phyloP scores from a whole-genome alignment of 1,139 yeast species.

The Ogataea hybrid region DNA sequence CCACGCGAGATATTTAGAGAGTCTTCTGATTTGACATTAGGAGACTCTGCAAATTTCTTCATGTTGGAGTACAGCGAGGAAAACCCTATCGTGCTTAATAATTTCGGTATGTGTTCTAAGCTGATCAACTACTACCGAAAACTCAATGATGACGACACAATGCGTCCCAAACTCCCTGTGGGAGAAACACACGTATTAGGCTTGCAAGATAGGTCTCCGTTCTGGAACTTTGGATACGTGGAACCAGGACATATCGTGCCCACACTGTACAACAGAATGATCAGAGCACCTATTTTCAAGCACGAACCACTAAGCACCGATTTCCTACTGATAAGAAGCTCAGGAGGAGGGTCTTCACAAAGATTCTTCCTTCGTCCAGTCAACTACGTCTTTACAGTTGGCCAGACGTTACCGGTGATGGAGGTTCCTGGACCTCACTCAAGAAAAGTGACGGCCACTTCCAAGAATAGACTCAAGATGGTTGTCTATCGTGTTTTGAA shows the following conservation, averaged over 20 bases:
- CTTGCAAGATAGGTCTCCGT: conserved; percentile 93
- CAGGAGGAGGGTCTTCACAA: too few species aligned
- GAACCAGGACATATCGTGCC: conserved; percentile 95
- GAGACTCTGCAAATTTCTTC: conserved; percentile 63
- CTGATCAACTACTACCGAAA: conserved; percentile 91
- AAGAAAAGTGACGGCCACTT: too few species aligned
- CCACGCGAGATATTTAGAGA: too few species aligned
- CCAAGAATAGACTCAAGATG: too few species aligned
- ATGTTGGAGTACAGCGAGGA: conserved; percentile 91
- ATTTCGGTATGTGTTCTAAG: conserved; percentile 96
- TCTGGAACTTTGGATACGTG: conserved; percentile 98
- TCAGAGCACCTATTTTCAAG: conserved; percentile 89
- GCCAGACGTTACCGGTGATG: too few species aligned
- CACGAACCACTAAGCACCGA: conserved; percentile 82
- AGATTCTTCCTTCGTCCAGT: too few species aligned
- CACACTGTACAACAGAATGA: conserved; percentile 85
- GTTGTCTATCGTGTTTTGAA: too few species aligned
- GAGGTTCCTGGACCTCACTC: too few species aligned
- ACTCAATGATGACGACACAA: conserved; percentile 75
- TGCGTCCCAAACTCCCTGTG: conserved; percentile 82
- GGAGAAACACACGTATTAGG: conserved; percentile 98
- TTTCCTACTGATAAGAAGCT: conserved; percentile 74
- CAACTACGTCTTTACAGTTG: too few species aligned
- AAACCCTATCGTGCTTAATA: conserved; percentile 76
- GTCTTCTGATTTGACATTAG: too few species aligned